Percentiles rank a stretch among this genome's conserved stretches.
Conservation (phyloP, 768 basidiomycete genomes). For the Kwoniella dejecticola region DNA sequence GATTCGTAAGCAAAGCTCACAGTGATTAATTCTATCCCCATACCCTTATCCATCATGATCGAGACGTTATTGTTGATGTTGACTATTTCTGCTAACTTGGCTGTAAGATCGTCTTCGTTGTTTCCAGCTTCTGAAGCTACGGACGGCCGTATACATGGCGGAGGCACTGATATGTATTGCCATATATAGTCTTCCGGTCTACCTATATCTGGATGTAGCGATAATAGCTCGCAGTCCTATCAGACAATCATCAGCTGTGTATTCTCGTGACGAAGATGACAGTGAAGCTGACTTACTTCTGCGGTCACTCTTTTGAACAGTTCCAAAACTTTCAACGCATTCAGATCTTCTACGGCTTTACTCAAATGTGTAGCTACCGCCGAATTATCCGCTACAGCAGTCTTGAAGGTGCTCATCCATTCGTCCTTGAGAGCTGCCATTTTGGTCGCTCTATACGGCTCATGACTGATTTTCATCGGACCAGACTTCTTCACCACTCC, state of each 20-base stretch:
- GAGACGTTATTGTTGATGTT: constrained; percentile 91
- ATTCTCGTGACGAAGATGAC: not conserved
- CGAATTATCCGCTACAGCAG: constrained; percentile 81
- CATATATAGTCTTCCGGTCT: constrained; percentile 96
- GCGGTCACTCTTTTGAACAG: constrained; percentile 89
- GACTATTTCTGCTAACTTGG: constrained; percentile 95
- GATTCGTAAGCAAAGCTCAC: no score
- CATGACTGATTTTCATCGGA: constrained; percentile 87
- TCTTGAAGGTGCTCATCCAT: constrained; percentile 77
- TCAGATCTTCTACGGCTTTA: constrained; percentile 90
- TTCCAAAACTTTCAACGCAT: constrained; percentile 89
- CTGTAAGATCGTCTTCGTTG: constrained; percentile 97
- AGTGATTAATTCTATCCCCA: constrained; percentile 49
- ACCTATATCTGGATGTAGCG: constrained; percentile 81
- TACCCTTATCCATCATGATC: constrained; percentile 82
- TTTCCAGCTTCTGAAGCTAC: constrained; percentile 93
- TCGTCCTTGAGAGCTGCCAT: constrained; percentile 77
- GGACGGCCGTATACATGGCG: constrained; percentile 94
- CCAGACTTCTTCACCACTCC: constrained; percentile 96
- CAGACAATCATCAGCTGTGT: constrained; percentile 7
- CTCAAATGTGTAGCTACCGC: constrained; percentile 80
- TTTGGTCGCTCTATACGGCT: constrained; percentile 94
- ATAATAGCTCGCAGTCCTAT: constrained; percentile 92
- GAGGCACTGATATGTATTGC: constrained; percentile 98
- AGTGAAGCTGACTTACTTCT: constrained; percentile 62